These are phyloP conservation scores for Mycena olivaceomarginata DNA, from an alignment of 768 basidiomycete species.

Conservation along the genomic window DNA sequence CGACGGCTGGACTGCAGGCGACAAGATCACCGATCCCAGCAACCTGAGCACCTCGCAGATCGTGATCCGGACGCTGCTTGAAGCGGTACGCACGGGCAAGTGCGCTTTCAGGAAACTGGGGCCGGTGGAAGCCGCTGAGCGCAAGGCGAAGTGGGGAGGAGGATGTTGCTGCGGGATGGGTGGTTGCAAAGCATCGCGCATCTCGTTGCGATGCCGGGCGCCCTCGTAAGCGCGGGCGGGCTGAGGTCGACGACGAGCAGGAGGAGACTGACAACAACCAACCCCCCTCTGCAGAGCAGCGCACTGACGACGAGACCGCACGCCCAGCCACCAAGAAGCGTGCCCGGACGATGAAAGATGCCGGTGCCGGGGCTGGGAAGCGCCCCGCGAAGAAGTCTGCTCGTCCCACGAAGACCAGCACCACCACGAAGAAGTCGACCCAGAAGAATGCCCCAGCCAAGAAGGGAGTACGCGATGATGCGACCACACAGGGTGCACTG, in stretches of 20 bases:
- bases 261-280: neutral
- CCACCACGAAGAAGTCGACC: no score
- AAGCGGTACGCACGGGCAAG: neutral
- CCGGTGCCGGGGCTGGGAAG: no score
- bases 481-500: no score
- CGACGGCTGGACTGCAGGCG: neutral
- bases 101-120: constrained; percentile 9
- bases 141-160: constrained; percentile 15
- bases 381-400: no score
- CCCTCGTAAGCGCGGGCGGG: neutral
- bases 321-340: neutral
- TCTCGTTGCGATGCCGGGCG: neutral
- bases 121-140: neutral
- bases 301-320: neutral
- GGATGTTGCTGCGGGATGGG: neutral
- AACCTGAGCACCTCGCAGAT: constrained; percentile 18
- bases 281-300: no score
- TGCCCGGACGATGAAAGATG: neutral
- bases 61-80: neutral
- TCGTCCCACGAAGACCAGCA: no score
- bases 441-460: no score
- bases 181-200: neutral
- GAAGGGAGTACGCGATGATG: no score
- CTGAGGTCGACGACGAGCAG: neutral
- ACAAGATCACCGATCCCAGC: neutral